phyloP scores from a whole-genome alignment of 345 rosid genomes.

The Rhodamnia rubescens region DNA sequence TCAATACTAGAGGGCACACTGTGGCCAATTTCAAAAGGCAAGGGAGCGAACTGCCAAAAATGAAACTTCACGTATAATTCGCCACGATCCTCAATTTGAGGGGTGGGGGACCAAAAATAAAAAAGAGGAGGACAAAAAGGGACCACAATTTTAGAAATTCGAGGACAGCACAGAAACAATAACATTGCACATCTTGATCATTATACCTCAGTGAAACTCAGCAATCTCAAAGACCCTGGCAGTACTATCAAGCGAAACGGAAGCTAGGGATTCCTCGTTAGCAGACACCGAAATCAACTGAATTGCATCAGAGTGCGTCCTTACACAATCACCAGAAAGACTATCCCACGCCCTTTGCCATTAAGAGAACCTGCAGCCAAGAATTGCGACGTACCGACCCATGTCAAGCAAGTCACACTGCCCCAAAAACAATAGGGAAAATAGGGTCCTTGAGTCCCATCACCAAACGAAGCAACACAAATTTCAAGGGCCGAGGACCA shows the following conservation, averaged over 20 bases:
- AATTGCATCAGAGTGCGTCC: constrained; percentile 39
- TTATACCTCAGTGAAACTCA: constrained; percentile 15
- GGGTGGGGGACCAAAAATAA: no score
- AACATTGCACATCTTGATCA: background rate
- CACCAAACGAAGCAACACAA: background rate
- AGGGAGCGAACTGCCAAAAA: background rate
- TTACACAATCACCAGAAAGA: constrained; percentile 53
- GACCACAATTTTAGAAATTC: no score
- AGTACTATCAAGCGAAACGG: constrained; percentile 52
- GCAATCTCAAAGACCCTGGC: constrained; percentile 68
- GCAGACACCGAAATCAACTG: constrained; percentile 46
- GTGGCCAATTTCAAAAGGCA: background rate
- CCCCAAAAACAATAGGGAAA: constrained; percentile 25
- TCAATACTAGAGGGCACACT: background rate
- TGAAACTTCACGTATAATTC: background rate
- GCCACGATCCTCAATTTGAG: background rate
- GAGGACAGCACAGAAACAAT: background rate
- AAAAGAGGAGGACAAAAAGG: no score
- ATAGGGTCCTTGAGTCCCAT: background rate
- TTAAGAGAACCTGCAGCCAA: constrained; percentile 53
- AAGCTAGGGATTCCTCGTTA: constrained; percentile 37
- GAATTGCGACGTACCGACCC: constrained; percentile 56
- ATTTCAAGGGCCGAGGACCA: background rate
- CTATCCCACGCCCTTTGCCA: constrained; percentile 49
- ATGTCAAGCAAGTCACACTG: constrained; percentile 59